A percentile compares a stretch with the other conserved stretches of the same genome.
phyloP scores from a whole-genome alignment of 768 basidiomycete species.

The Krasilnikovozyma curviuscula region DNA sequence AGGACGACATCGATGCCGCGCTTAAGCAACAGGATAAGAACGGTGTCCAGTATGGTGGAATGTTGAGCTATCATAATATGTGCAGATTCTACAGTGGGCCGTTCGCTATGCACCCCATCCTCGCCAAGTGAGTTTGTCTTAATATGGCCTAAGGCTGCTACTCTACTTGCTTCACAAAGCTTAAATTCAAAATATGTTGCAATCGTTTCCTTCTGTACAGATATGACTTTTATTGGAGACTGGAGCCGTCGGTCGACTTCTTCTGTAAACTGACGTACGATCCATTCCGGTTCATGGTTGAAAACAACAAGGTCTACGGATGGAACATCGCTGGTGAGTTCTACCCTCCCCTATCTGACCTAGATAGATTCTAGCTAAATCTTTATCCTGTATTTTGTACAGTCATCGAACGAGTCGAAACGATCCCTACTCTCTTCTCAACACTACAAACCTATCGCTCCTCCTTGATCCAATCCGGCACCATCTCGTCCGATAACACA shows the following conservation, averaged over 20 bases:
- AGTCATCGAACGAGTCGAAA: constrained; percentile 3
- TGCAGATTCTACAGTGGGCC: constrained; percentile 5
- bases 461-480: neutral
- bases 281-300: constrained; percentile 6
- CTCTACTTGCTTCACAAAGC: neutral
- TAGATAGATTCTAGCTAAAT: too few relatives aligned
- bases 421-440: constrained; percentile 4
- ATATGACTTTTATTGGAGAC: constrained; percentile 7
- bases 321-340: constrained; percentile 6
- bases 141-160: too few relatives aligned
- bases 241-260: constrained; percentile 9
- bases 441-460: neutral
- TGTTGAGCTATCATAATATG: constrained; percentile 5
- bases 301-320: constrained; percentile 8
- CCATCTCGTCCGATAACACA: neutral
- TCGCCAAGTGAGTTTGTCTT: neutral
- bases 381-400: neutral
- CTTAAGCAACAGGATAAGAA: neutral
- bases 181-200: too few relatives aligned
- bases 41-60: constrained; percentile 8
- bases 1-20: neutral
- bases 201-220: neutral
- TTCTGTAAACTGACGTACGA: constrained; percentile 7
- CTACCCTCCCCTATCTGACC: too few relatives aligned
- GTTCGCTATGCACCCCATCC: constrained; percentile 1